Percentiles rank a stretch among this genome's conserved stretches.
These are phyloP conservation scores for Malassezia slooffiae DNA, from an alignment of 1,284 basidiomycete species.

Conservation along the genomic window DNA sequence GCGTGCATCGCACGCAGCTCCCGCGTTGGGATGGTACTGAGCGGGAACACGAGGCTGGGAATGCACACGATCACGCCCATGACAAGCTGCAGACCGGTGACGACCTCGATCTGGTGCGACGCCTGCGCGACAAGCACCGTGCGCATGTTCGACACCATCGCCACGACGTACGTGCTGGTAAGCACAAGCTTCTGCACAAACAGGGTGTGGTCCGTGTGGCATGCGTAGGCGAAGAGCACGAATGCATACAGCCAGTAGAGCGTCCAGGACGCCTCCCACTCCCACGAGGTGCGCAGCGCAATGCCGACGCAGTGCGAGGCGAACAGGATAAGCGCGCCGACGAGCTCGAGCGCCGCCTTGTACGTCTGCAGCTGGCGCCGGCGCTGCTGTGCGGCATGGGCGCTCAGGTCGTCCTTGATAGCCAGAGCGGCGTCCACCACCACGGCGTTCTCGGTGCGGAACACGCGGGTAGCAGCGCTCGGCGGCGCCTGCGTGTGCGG, in stretches of 20 bases:
- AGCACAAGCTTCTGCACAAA: slow-evolving; percentile 35
- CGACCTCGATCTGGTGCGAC: not conserved
- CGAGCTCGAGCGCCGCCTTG: slow-evolving; percentile 24
- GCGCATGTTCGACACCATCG: slow-evolving; percentile 33
- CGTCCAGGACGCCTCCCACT: slow-evolving; percentile 21
- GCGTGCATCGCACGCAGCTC: slow-evolving; percentile 29
- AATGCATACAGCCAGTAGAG: slow-evolving; percentile 30
- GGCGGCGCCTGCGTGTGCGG: not conserved
- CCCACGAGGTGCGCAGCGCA: slow-evolving; percentile 14
- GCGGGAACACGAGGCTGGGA: slow-evolving; percentile 31
- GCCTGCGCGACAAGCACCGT: slow-evolving; percentile 17
- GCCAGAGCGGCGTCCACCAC: slow-evolving; percentile 41
- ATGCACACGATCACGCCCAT: slow-evolving; percentile 20
- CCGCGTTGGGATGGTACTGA: slow-evolving; percentile 15
- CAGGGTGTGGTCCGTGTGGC: slow-evolving; percentile 22
- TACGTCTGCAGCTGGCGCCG: slow-evolving; percentile 16
- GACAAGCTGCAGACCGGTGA: slow-evolving; percentile 16
- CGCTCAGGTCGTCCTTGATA: slow-evolving; percentile 19
- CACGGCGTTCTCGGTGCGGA: slow-evolving; percentile 42
- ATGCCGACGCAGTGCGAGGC: slow-evolving; percentile 21
- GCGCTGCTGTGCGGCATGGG: slow-evolving; percentile 1
- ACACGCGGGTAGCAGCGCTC: slow-evolving; percentile 19
- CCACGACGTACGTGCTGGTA: slow-evolving; percentile 21
- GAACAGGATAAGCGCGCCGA: slow-evolving; percentile 20
- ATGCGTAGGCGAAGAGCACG: slow-evolving; percentile 21